Evolutionary conservation across 2,329 filamentous ascomycete species (phyloP), one percentile per base, ranked within the genome.

Genomic region (Verticillium klebahnii): DNA sequence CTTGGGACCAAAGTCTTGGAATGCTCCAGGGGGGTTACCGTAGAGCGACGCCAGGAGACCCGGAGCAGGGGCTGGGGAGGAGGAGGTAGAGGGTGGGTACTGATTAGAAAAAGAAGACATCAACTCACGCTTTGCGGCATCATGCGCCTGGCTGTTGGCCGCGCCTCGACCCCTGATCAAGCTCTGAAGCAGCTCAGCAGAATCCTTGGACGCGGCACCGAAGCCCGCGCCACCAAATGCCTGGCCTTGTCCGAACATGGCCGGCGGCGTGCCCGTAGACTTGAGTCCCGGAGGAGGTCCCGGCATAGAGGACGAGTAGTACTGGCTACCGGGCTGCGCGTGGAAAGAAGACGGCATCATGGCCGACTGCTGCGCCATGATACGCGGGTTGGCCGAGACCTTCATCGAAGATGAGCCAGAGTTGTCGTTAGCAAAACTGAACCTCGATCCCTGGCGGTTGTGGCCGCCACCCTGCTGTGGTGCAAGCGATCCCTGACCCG

Each of bases 61-160:
- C 84, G 92, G 89, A 88, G 91, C 89, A 91, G 90, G 90, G 88
- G 89, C 89, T 80, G 89, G 88, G 81, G 89, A 89, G 77, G 90
- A 91, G 82, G 86, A 89, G 82, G 89, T 82, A 82, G 90, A 91
- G 80, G 88, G 83, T 80, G 89, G 90, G 81, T 92, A 91, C 83
- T 93, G 90, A 77, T 91, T 91, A 80, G 91, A 88, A 81, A 93
- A 91, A 82, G 90, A 91, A 89, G 92, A 90, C 84, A 92, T 89
- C 84, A 90, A 97, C 93, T 97, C 93, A 97, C 93, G 93, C 92
- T 97, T 97, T 88, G 88, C 89, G 78, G 88, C 85, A 81, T 96
- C 93, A 79, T 91, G 89, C 76, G 85, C 83, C 78, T 92, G 90
- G 75, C 83, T 85, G 75, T 85, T 86, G 74, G 84, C 85, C 71